Conservation (phyloP, 257 asterid species). For the Nicotiana sylvestris region DNA sequence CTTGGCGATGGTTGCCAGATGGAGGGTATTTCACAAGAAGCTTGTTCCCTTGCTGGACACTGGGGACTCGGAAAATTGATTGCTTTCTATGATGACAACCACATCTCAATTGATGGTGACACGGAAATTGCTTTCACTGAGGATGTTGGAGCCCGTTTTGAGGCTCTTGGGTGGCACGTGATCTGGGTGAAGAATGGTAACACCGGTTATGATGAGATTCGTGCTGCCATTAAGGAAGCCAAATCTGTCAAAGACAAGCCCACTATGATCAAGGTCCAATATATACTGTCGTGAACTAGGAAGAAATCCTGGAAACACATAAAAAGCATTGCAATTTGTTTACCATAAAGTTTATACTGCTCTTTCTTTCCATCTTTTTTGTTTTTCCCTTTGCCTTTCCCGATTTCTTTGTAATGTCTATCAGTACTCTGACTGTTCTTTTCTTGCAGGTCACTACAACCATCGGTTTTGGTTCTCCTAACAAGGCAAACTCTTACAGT, state of each 20-base stretch:
- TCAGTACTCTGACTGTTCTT: background rate
- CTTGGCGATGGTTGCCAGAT: conserved; percentile 88
- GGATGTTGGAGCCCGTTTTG: conserved; percentile 72
- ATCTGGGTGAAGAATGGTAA: conserved; percentile 97
- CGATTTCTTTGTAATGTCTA: background rate
- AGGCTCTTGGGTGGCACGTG: conserved; percentile 95
- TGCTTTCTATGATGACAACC: conserved; percentile 92
- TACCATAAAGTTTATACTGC: background rate
- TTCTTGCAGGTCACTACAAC: conserved; percentile 67
- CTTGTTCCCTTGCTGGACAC: conserved; percentile 90
- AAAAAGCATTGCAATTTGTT: background rate
- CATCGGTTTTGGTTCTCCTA: conserved; percentile 77
- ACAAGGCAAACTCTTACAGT: conserved; percentile 73
- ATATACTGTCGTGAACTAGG: background rate
- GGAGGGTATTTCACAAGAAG: conserved; percentile 98
- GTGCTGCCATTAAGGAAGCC: conserved; percentile 93
- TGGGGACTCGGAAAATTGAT: conserved; percentile 97
- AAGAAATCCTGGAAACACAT: background rate
- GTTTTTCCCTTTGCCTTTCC: background rate
- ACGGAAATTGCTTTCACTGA: conserved; percentile 97
- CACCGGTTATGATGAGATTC: conserved; percentile 89
- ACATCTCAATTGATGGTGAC: conserved; percentile 94
- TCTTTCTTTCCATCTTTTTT: background rate
- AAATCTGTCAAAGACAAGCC: conserved; percentile 93
- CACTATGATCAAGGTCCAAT: conserved; percentile 69